Conservation (phyloP, 2,329 filamentous ascomycete genomes). For the Cladosporium oxysporum region DNA sequence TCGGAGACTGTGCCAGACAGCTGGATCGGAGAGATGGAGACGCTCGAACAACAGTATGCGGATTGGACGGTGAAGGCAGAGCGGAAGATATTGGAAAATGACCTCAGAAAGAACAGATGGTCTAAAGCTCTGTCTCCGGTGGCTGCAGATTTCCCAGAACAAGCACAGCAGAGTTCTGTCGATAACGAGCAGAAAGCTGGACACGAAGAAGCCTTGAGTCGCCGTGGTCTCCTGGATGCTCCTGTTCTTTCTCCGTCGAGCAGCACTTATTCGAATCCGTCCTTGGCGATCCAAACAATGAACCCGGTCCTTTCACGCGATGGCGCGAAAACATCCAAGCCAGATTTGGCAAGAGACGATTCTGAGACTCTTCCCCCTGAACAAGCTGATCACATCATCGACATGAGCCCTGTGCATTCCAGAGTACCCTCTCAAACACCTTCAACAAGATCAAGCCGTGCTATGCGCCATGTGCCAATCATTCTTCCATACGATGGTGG, state of each 20-base stretch:
- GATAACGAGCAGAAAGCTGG: neutral
- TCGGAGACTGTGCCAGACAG: constrained; percentile 79
- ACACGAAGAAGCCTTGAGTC: neutral
- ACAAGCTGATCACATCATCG: constrained; percentile 4
- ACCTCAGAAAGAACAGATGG: constrained; percentile 39
- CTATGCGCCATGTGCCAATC: constrained; percentile 25
- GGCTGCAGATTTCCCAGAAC: neutral
- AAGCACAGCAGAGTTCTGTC: neutral
- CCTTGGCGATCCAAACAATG: neutral
- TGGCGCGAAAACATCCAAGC: neutral
- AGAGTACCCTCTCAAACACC: neutral
- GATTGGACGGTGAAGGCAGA: constrained; percentile 81
- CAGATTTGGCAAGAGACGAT: constrained; percentile 5
- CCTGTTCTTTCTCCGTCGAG: neutral
- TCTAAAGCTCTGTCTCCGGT: neutral
- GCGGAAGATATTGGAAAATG: constrained; percentile 67
- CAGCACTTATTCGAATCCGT: neutral
- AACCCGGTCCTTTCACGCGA: neutral
- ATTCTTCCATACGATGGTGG: constrained; percentile 21
- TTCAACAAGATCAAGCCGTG: constrained; percentile 4
- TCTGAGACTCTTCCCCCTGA: constrained; percentile 2
- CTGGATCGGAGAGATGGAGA: constrained; percentile 87
- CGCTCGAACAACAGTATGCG: constrained; percentile 73
- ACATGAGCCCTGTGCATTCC: neutral
- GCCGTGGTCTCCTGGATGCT: neutral